Base-by-base conservation (phyloP, 371 early-diverging fungal genomes). In the Apophysomyces elegans region DNA sequence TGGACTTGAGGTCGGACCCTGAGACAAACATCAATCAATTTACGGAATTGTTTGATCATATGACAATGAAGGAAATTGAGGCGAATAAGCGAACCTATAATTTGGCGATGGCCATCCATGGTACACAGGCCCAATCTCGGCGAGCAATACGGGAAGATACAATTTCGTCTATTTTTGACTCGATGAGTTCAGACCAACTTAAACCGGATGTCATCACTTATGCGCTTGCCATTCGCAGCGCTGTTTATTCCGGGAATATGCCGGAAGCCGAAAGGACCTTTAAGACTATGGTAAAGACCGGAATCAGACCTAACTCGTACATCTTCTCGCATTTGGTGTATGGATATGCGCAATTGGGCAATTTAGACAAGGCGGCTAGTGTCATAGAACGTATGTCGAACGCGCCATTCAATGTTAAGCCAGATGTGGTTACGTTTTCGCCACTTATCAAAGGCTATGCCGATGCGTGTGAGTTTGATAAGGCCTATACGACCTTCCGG, bases 251-350 rank as follows among this genome's bases (percentile, higher is more conserved):
- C 6, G 66, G 65, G 5, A 65, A 81, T n/a, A 76, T 81, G 78
- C 14, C 12, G 4, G 61, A 57, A 11, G 78, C 81, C 2, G 77
- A 78, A 63, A 16, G 43, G 1, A 74, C 71, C 5, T 70, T 72
- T 46, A 70, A 73, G 38, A 21, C 60, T 7, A 78, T 81, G 81
- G 45, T 71, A 7, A 63, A 68, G 13, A 36, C 61, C 0, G 75
- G 77, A 2, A 58, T 78, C 14, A 65, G 66, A n/a, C 81, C 78
- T 1, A 81, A 81, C 47, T 62, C 56, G 3, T 81, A 66, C 56
- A 61, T 81, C 1, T 78, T 77, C 44, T 67, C 81, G 1, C 81
- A 81, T 62, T 45, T 81, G 6, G 76, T 78, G 9, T 64, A 70
- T 37, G 81, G 81, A 2, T 78, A 78, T 37, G 65, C 65, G 2